Conservation (phyloP, 2,329 filamentous ascomycete genomes). For the Sporothrix inflata region DNA sequence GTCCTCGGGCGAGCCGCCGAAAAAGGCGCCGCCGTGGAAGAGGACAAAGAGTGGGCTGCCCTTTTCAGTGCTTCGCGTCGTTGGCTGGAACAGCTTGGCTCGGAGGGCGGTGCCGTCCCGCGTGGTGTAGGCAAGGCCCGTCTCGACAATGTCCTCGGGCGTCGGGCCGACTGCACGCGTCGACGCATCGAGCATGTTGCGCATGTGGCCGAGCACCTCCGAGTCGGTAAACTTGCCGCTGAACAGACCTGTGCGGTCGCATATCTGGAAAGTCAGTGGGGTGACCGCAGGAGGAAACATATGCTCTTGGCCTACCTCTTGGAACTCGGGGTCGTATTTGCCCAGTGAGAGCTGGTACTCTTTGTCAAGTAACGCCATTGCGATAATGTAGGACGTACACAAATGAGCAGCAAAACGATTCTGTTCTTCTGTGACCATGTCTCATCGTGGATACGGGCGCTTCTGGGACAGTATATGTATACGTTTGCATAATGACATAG, state of each 20-base stretch:
- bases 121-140: neutral
- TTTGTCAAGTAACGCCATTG: neutral
- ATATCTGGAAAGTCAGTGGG: neutral
- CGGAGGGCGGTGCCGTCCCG: neutral
- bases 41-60: neutral
- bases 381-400: no score
- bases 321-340: neutral
- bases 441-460: neutral
- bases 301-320: no score
- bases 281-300: no score
- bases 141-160: neutral
- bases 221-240: neutral
- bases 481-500: no score
- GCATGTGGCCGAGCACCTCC: neutral
- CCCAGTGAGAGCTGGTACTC: neutral
- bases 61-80: neutral
- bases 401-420: no score
- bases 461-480: no score
- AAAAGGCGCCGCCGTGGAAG: neutral
- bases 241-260: neutral
- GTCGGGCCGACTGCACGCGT: neutral
- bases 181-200: neutral
- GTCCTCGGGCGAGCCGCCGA: neutral
- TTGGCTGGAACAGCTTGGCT: neutral
- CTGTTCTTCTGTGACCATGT: neutral